Percentiles rank a stretch among this genome's conserved stretches.
Conservation (phyloP, 768 basidiomycete genomes). For the Tylopilus felleus region DNA sequence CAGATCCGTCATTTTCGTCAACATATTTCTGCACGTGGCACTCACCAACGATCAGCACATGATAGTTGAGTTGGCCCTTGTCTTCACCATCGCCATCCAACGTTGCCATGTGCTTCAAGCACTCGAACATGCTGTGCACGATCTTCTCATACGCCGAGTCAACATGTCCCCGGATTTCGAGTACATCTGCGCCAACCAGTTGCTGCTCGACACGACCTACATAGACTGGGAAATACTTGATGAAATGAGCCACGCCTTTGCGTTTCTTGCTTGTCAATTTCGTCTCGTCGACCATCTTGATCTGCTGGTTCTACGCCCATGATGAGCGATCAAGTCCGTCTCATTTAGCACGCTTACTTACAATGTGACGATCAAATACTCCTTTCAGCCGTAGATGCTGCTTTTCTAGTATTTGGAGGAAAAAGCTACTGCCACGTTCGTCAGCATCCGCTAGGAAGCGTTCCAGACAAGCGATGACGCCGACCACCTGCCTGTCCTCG, state of each 20-base stretch:
- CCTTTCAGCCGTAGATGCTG: slow-evolving; percentile 75
- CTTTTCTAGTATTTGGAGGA: slow-evolving; percentile 74
- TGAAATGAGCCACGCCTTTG: slow-evolving; percentile 86
- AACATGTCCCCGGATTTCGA: slow-evolving; percentile 75
- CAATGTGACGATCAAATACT: slow-evolving; percentile 75
- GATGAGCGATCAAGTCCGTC: neutral
- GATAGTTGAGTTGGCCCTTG: slow-evolving; percentile 95
- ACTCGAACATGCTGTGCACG: slow-evolving; percentile 88
- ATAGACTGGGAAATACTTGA: slow-evolving; percentile 90
- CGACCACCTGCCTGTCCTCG: slow-evolving; percentile 70
- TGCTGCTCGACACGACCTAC: slow-evolving; percentile 81
- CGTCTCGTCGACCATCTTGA: slow-evolving; percentile 84
- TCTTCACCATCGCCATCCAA: slow-evolving; percentile 91
- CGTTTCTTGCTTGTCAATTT: slow-evolving; percentile 91
- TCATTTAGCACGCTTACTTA: slow-evolving; percentile 31
- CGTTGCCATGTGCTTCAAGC: slow-evolving; percentile 93
- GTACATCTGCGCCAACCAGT: slow-evolving; percentile 67
- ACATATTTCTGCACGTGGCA: neutral
- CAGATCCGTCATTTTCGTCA: slow-evolving; percentile 3
- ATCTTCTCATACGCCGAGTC: slow-evolving; percentile 86
- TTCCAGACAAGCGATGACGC: slow-evolving; percentile 77
- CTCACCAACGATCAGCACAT: slow-evolving; percentile 92
- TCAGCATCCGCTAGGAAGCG: slow-evolving; percentile 73
- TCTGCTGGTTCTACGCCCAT: slow-evolving; percentile 67
- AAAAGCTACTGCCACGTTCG: slow-evolving; percentile 70